These are phyloP conservation scores for Aspergillus sclerotialis DNA, from an alignment of 2,329 filamentous ascomycete genomes.

Conservation along the genomic window DNA sequence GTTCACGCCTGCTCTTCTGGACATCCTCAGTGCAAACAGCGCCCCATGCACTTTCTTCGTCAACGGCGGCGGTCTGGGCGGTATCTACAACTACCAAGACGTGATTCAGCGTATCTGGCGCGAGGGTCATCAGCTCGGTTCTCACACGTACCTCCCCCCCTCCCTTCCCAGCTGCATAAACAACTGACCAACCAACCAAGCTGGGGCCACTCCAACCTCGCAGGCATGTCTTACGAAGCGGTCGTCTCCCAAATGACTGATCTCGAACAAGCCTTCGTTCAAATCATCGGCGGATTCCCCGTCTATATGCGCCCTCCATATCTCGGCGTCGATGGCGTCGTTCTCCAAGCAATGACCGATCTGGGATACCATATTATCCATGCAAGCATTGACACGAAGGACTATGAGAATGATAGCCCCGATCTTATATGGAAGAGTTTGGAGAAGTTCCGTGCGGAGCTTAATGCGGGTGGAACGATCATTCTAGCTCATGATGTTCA, in stretches of 20 bases:
- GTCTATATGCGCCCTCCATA: constrained; percentile 45
- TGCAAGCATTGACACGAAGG: constrained; percentile 37
- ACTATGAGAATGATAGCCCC: constrained; percentile 31
- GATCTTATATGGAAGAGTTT: constrained; percentile 22
- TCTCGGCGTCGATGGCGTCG: constrained; percentile 25
- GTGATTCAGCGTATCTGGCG: constrained; percentile 21
- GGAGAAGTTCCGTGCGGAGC: constrained; percentile 22
- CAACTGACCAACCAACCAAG: constrained; percentile 11
- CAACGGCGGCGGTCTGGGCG: constrained; percentile 35
- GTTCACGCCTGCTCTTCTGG: constrained; percentile 53
- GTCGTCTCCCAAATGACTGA: constrained; percentile 34
- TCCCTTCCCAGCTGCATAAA: background rate
- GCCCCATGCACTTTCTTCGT: constrained; percentile 62
- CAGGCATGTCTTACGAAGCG: constrained; percentile 21
- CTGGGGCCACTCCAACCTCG: constrained; percentile 35
- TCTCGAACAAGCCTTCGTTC: constrained; percentile 33
- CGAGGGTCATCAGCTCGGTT: constrained; percentile 42
- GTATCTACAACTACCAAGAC: constrained; percentile 22
- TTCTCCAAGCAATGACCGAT: constrained; percentile 29
- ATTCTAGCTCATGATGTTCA: constrained; percentile 33
- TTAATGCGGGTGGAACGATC: constrained; percentile 26
- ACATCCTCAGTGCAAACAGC: constrained; percentile 49
- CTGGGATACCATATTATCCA: constrained; percentile 42
- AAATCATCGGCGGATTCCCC: constrained; percentile 38
- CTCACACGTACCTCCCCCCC: constrained; percentile 33